Conservation (phyloP, 495 filamentous ascomycete species). For the Aspergillus mulundensis region DNA sequence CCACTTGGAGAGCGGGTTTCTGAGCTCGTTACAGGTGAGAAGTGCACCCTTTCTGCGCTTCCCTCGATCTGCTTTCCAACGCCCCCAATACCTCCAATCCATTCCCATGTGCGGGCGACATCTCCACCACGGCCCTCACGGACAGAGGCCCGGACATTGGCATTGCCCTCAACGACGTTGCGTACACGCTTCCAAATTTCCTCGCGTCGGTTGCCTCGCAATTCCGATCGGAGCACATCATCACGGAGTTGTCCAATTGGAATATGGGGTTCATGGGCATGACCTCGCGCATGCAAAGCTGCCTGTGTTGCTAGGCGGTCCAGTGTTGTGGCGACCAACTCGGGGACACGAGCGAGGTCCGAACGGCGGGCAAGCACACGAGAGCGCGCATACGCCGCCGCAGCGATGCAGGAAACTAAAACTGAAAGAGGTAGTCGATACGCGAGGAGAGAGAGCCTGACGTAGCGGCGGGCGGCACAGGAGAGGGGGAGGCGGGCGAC, state of each 20-base stretch:
- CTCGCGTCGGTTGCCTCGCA: constrained; percentile 67
- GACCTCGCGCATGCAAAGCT: constrained; percentile 64
- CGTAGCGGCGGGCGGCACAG: constrained; percentile 84
- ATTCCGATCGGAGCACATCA: constrained; percentile 80
- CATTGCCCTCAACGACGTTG: constrained; percentile 83
- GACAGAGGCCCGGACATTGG: constrained; percentile 82
- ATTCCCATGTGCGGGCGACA: constrained; percentile 88
- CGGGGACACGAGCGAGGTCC: constrained; percentile 68
- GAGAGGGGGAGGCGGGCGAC: constrained; percentile 81
- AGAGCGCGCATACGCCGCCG: constrained; percentile 53
- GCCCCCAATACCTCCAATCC: constrained; percentile 69
- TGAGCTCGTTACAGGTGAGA: constrained; percentile 23
- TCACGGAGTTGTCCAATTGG: constrained; percentile 86
- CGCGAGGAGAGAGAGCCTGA: constrained; percentile 88
- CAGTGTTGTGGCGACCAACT: constrained; percentile 74
- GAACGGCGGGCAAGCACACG: constrained; percentile 52
- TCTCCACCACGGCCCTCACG: constrained; percentile 81
- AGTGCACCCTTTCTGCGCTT: constrained; percentile 39
- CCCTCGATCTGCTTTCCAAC: constrained; percentile 44
- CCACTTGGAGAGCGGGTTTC: constrained; percentile 38
- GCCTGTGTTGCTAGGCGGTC: constrained; percentile 80
- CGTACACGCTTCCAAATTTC: constrained; percentile 77
- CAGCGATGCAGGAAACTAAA: constrained; percentile 51
- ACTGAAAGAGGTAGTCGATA: constrained; percentile 89
- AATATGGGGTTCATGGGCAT: constrained; percentile 67